Evolutionary conservation across 495 filamentous ascomycete species (phyloP), one percentile per base, ranked within the genome.

Genomic region (Halenospora varia): DNA sequence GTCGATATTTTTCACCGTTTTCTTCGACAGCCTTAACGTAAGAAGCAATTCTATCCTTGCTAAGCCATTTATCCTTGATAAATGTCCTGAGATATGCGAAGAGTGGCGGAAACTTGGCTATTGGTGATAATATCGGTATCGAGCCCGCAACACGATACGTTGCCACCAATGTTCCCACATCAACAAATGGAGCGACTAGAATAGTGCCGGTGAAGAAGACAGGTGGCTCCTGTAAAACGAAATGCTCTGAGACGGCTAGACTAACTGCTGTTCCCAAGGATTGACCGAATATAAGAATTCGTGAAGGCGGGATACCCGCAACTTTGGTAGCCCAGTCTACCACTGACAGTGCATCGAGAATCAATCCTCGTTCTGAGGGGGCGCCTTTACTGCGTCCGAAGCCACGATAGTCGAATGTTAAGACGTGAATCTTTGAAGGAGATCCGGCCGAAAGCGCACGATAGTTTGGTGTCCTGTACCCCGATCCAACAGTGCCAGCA

Each of bases 201-300:
- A 97, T 74, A 0, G 94, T 74, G 26, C 88, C 89, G 0, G 66
- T 86, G 70, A 83, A 94, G 10, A 77, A 72, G 17, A 75, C 58
- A 8, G 71, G 71, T 1, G 52, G 56, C 19, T 42, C 47, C 44
- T 68, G 64, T 22, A 56, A 19, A 59, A 66, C 75, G 59, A 90
- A 90, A 39, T 82, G 76, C 60, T 92, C 85, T 0, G 83, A 82
- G 1, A 88, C 82, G 17, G 79, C 91, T 22, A 84, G 73, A n/a
- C 82, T 82, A 1, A 96, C 88, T 0, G 90, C 93, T 6, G 93
- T 95, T 20, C 93, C 93, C 2, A 97, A 82, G 50, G 85, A 90
- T 57, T 96, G 92, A 42, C 90, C 92, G 19, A 92, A 70, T 48
- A 97, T 73, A 11, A 89, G 80, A 50, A 97, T 95, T 9, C 83